Evolutionary conservation across 345 rosid genomes (phyloP).

Genomic region (Heritiera fomes): DNA sequence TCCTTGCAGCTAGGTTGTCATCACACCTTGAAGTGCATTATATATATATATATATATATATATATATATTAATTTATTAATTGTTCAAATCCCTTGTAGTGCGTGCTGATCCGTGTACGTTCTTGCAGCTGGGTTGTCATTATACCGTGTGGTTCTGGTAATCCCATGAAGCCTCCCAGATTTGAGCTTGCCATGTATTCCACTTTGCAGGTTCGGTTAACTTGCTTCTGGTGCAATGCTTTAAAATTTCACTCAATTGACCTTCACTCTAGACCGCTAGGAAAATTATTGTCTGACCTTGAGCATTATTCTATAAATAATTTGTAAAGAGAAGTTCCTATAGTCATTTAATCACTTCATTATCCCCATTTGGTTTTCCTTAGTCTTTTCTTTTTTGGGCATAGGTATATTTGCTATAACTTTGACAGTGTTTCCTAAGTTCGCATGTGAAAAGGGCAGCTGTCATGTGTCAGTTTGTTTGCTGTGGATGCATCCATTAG

Average conservation of each 20-base stretch:
- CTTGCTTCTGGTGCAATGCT: slow-evolving; percentile 15
- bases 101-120: slow-evolving; percentile 12
- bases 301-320: neutral
- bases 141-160: slow-evolving; percentile 48
- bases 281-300: neutral
- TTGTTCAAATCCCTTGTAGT: slow-evolving; percentile 6
- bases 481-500: neutral
- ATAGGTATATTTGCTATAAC: neutral
- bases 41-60: neutral
- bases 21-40: neutral
- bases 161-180: slow-evolving; percentile 37
- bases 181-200: slow-evolving; percentile 54
- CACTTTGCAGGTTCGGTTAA: slow-evolving; percentile 36
- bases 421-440: neutral
- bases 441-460: neutral
- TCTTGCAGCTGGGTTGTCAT: slow-evolving; percentile 55
- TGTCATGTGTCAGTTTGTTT: neutral
- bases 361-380: neutral
- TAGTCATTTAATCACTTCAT: neutral
- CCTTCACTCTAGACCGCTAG: neutral
- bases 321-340: neutral
- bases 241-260: neutral
- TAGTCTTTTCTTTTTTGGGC: neutral
- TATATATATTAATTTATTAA: neutral
- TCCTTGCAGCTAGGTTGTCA: no score